Evolutionary conservation across 257 asterid species (phyloP), one percentile per base, ranked within the genome.

Genomic region (Verbascum thapsus): DNA sequence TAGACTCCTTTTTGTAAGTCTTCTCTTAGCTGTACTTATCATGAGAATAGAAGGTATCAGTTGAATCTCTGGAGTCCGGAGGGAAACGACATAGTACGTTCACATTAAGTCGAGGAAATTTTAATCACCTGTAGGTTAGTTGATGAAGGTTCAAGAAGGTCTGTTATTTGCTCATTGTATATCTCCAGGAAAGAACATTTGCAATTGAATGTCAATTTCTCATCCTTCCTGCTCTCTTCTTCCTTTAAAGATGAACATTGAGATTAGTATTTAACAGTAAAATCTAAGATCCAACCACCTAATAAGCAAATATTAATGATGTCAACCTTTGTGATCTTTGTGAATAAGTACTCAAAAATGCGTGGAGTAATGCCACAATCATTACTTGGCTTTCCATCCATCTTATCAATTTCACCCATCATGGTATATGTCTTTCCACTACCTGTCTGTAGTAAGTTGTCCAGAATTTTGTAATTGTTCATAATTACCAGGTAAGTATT

Each of bases 341-440:
- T 64, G 78, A 89, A 89, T 38, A 89, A 66, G 74, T 83, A 76
- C 69, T 89, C 84, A 59, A 89, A 89, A 34, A 86, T 78, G 20
- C 97, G 97, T 18, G 95, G 89, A 51, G 97, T 86, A 34, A 89
- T 78, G 58, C 97, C 97, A 77, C 86, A 79, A 45, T 78, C 88
- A 58, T 84, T 86, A 45, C 73, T 63, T 59, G 84, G 90, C 62
- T 70, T 71, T 47, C 83, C 92, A 15, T 78, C 70, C 79, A 76
- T 72, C 43, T 76, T 75, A 67, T 73, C 78, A 59, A 86, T 77
- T 72, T 89, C 94, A 54, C 95, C 97, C 95, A 86, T 81, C 97
- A 89, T 84, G 23, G 97, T 89, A 68, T 82, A 83, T 44, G 97
- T 86, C 81, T 89, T 89, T 54, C 97, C 97, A 44, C 97, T 89